Evolutionary conservation across 441 rosid genomes (phyloP).

Genomic region (Adansonia gregorii): DNA sequence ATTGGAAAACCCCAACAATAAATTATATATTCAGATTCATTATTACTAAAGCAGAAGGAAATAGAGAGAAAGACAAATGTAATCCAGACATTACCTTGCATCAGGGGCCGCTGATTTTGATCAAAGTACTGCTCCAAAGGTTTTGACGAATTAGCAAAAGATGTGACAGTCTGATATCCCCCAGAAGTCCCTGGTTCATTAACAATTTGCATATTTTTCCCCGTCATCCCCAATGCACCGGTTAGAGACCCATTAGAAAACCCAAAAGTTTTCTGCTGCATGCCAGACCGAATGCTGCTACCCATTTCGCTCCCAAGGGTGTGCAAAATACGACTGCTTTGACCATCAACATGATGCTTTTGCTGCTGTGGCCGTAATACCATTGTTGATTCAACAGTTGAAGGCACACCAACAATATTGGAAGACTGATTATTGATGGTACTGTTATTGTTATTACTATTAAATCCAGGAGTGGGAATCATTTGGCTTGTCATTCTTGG

Average conservation of each 20-base stretch:
- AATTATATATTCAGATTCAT: constrained; percentile 23
- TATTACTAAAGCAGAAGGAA: constrained; percentile 12
- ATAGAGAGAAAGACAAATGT: constrained; percentile 20
- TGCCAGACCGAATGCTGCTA: constrained; percentile 68
- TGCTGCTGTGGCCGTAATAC: constrained; percentile 72
- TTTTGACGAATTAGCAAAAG: constrained; percentile 65
- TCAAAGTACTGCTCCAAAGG: constrained; percentile 69
- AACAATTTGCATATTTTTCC: constrained; percentile 56
- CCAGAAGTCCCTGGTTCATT: constrained; percentile 66
- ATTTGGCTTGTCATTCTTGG: constrained; percentile 83
- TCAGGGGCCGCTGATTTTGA: constrained; percentile 65
- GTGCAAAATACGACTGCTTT: constrained; percentile 75
- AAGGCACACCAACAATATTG: constrained; percentile 65
- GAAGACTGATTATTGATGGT: constrained; percentile 60
- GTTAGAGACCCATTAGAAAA: constrained; percentile 70
- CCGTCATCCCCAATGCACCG: constrained; percentile 72
- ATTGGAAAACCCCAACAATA: constrained; percentile 18
- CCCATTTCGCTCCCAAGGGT: constrained; percentile 86
- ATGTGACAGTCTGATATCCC: constrained; percentile 51
- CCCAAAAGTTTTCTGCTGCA: constrained; percentile 81
- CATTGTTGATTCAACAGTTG: constrained; percentile 69
- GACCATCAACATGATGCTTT: constrained; percentile 74
- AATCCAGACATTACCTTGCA: constrained; percentile 59
- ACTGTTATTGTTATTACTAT: constrained; percentile 45
- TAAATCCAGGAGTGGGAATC: constrained; percentile 99